phyloP scores from a whole-genome alignment of 73 alveolate genomes.

The Paramecium sonneborni region DNA sequence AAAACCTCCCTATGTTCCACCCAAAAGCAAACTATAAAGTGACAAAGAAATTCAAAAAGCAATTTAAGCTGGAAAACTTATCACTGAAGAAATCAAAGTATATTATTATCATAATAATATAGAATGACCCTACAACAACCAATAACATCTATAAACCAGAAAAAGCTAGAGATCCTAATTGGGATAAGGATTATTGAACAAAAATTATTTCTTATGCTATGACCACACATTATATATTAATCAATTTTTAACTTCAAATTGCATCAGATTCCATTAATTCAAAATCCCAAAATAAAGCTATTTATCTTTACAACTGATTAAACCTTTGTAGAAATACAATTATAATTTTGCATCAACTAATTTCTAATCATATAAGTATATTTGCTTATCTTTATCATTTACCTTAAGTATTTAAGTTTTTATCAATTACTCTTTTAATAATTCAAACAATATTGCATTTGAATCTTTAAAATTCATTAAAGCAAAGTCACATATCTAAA shows the following conservation, averaged over 20 bases:
- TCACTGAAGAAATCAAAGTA: slow-evolving; percentile 54
- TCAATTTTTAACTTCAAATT: neutral
- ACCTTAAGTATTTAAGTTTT: neutral
- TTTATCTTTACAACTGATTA: neutral
- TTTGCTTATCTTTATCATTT: neutral
- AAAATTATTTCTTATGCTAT: slow-evolving; percentile 28
- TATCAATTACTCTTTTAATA: neutral
- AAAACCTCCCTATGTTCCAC: slow-evolving; percentile 52
- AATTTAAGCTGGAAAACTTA: neutral
- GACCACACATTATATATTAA: neutral
- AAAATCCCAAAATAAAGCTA: neutral
- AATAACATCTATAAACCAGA: slow-evolving; percentile 28
- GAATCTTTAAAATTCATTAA: neutral
- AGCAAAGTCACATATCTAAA: neutral
- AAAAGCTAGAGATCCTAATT: slow-evolving; percentile 54
- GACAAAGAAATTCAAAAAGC: slow-evolving; percentile 55
- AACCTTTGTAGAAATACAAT: neutral
- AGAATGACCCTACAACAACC: slow-evolving; percentile 13
- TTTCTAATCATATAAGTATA: neutral
- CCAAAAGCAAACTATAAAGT: slow-evolving; percentile 30
- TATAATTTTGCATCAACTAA: neutral
- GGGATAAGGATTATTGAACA: slow-evolving; percentile 63
- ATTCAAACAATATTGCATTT: neutral
- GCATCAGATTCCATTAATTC: neutral
- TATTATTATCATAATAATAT: neutral